These are phyloP conservation scores for Heimioporus retisporus DNA, from an alignment of 1,284 basidiomycete species.

Conservation along the genomic window DNA sequence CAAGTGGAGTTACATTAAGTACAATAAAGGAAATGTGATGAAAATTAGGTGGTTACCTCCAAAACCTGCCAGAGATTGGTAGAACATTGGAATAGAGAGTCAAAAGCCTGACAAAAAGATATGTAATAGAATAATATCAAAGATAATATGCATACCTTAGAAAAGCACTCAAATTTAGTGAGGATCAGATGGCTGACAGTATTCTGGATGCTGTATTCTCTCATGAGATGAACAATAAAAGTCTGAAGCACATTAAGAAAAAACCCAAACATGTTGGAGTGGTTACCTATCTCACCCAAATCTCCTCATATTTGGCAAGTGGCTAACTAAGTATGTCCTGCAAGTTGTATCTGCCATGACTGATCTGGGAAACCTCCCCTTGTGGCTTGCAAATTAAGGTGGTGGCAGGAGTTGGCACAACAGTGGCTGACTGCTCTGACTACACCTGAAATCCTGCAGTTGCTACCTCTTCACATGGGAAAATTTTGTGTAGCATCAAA, in stretches of 20 bases:
- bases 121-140: too few relatives aligned
- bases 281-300: constrained; percentile 10
- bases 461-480: constrained; percentile 1
- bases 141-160: too few relatives aligned
- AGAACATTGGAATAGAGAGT: too few relatives aligned
- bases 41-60: too few relatives aligned
- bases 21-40: too few relatives aligned
- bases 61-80: too few relatives aligned
- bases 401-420: background rate
- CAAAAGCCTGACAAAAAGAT: too few relatives aligned
- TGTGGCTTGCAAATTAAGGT: constrained; percentile 16
- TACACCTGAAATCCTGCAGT: background rate
- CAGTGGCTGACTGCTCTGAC: background rate
- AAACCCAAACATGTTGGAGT: background rate
- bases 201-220: constrained; percentile 2
- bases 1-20: too few relatives aligned
- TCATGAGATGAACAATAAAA: constrained; percentile 11
- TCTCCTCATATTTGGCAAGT: constrained; percentile 17
- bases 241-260: background rate
- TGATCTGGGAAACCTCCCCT: constrained; percentile 19
- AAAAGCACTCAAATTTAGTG: too few relatives aligned
- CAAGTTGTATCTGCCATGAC: constrained; percentile 19
- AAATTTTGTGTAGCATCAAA: constrained; percentile 11
- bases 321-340: constrained; percentile 20
- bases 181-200: too few relatives aligned